Evolutionary conservation across 2,329 filamentous ascomycete genomes (phyloP), one percentile per base, ranked within the genome.

Genomic region (Nigrospora sphaerica): DNA sequence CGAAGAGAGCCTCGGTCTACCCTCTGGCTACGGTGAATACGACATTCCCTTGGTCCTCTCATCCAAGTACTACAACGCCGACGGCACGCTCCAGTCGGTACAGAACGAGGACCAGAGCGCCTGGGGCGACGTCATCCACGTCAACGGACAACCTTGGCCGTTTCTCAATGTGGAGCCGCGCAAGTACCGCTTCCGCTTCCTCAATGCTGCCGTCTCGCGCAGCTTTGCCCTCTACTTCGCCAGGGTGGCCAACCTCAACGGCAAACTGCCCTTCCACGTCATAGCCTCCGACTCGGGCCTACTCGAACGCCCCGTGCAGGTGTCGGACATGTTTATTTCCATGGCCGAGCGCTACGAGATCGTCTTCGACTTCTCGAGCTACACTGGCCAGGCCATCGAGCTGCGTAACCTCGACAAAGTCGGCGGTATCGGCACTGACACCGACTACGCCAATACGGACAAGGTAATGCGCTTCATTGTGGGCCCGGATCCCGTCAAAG

Each of bases 101-200:
- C 64, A 62, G 1, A 63, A 67, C 16, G 71, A 77, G 50, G 60
- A 61, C 2, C 62, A 63, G 19, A 73, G 69, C 49, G 63, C 78
- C n/a, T 79, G 70, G 54, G 78, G 78, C 34, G 78, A 81, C 53
- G 62, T 77, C 2, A 77, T 80, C 43, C 70, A 80, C 39, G 77
- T 80, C 46, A 81, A 81, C 52, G 74, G 73, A 2, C 71, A 77
- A 50, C 78, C 78, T 3, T 82, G 78, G 78, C 78, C 78, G 3
- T 80, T 68, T 51, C 53, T 79, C 11, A 67, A 71, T n/a, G 77
- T 81, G 4, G 73, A 82, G 59, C 77, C 75, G 7, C 71, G 78
- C 56, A 81, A 80, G 57, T 81, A 82, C 59, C 74, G 77, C 17
- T 71, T 82, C 52, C 65, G 78, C 3, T 56, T 80, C 46, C 67